A percentile compares a stretch with the other conserved stretches of the same genome.
phyloP scores from a whole-genome alignment of 2,329 filamentous ascomycete species.

The Alternaria ventricosa region DNA sequence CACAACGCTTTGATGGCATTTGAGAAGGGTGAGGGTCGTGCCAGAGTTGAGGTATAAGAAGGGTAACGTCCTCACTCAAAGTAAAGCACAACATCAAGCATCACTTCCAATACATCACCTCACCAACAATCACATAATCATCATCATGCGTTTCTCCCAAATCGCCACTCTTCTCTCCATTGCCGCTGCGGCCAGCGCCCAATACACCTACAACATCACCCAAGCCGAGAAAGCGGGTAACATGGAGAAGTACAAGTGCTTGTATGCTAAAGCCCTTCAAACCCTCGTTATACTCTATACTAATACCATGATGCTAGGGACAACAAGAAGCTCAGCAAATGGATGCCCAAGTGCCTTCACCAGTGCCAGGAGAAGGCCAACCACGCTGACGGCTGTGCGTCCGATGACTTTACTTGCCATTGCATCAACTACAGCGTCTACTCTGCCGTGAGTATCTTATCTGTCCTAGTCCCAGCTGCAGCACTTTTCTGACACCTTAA shows the following conservation, averaged over 20 bases:
- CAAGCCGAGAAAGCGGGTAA: conserved; percentile 22
- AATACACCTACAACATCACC: conserved; percentile 32
- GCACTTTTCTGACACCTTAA: neutral
- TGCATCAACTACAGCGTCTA: conserved; percentile 29
- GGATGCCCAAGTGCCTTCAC: conserved; percentile 19
- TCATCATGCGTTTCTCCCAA: conserved; percentile 5
- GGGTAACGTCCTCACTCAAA: neutral
- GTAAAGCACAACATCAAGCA: neutral
- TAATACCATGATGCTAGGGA: conserved; percentile 4
- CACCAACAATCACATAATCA: neutral
- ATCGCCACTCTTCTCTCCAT: conserved; percentile 6
- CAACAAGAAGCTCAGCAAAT: conserved; percentile 18
- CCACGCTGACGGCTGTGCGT: conserved; percentile 26
- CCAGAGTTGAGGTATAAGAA: neutral
- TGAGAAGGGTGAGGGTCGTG: neutral
- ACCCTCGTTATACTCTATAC: neutral
- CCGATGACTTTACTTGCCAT: conserved; percentile 32
- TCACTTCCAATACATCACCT: neutral
- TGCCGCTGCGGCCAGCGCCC: conserved; percentile 10
- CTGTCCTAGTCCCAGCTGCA: neutral
- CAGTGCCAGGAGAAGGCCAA: conserved; percentile 28
- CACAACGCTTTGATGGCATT: neutral
- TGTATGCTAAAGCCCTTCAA: too few relatives aligned
- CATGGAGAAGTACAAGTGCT: conserved; percentile 32
- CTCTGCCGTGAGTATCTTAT: conserved; percentile 19